phyloP scores from a whole-genome alignment of 805 yeast species.

The Blastobotrys terrestris region DNA sequence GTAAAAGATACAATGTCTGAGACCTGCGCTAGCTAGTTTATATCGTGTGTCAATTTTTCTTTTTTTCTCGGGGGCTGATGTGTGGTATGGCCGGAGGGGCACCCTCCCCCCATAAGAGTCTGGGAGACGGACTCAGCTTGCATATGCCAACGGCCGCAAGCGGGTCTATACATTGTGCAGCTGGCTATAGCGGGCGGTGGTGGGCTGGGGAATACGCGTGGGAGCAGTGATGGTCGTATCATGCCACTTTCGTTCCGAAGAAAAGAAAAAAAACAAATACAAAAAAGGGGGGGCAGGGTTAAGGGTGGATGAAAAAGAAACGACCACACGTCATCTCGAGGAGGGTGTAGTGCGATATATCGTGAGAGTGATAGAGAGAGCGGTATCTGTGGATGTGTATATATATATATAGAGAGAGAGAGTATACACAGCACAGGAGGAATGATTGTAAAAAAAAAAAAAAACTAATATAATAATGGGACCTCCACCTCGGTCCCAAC shows the following conservation, averaged over 20 bases:
- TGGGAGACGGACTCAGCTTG: not conserved
- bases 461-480: not conserved
- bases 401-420: too few species aligned
- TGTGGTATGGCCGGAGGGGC: not conserved
- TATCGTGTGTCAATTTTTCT: too few species aligned
- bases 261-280: too few species aligned
- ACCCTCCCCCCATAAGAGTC: not conserved
- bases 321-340: too few species aligned
- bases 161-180: not conserved
- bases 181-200: not conserved
- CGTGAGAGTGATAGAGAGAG: too few species aligned
- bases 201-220: not conserved
- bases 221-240: not conserved
- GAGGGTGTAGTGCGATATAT: too few species aligned
- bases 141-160: not conserved
- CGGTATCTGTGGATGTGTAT: too few species aligned
- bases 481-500: too few species aligned
- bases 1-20: not conserved
- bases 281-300: not conserved
- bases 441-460: too few species aligned
- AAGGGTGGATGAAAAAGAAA: not conserved
- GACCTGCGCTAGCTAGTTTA: not conserved
- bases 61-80: too few species aligned
- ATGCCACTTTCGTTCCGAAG: not conserved
- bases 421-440: too few species aligned